Conservation (phyloP, 176 grass and related monocot genomes). For the Oropetium thomaeum region DNA sequence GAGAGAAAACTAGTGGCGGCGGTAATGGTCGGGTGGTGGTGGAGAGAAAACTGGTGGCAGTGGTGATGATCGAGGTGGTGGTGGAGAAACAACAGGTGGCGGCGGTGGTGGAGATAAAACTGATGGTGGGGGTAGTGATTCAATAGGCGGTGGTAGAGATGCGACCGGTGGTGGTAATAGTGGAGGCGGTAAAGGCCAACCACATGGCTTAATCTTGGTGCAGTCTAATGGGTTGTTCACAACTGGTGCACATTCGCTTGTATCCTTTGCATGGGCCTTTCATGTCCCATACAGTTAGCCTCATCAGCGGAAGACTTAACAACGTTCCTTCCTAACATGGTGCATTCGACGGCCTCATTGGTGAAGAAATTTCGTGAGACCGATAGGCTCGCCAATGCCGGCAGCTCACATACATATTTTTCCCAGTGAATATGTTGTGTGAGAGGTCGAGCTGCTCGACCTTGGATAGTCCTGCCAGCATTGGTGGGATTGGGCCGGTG, state of each 20-base stretch:
- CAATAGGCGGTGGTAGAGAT: background rate
- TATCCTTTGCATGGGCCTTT: slow-evolving; percentile 17
- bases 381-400: slow-evolving; percentile 3
- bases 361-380: slow-evolving; percentile 25
- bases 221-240: slow-evolving; percentile 19
- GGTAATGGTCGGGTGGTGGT: background rate
- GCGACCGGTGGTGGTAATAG: background rate
- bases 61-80: too few relatives aligned
- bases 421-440: slow-evolving; percentile 23
- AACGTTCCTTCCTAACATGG: background rate
- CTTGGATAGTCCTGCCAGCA: slow-evolving; percentile 3
- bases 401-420: background rate
- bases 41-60: background rate
- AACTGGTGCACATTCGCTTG: background rate
- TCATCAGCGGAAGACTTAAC: background rate
- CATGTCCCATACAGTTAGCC: slow-evolving; percentile 22
- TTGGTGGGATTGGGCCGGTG: slow-evolving; percentile 13
- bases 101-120: background rate
- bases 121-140: background rate
- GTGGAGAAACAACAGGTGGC: slow-evolving; percentile 14
- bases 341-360: background rate
- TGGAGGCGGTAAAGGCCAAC: slow-evolving; percentile 1
- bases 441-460: slow-evolving; percentile 37
- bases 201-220: slow-evolving; percentile 9
- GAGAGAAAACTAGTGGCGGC: background rate